Conservation (phyloP, 2,329 filamentous ascomycete species). For the Colletotrichum lini region DNA sequence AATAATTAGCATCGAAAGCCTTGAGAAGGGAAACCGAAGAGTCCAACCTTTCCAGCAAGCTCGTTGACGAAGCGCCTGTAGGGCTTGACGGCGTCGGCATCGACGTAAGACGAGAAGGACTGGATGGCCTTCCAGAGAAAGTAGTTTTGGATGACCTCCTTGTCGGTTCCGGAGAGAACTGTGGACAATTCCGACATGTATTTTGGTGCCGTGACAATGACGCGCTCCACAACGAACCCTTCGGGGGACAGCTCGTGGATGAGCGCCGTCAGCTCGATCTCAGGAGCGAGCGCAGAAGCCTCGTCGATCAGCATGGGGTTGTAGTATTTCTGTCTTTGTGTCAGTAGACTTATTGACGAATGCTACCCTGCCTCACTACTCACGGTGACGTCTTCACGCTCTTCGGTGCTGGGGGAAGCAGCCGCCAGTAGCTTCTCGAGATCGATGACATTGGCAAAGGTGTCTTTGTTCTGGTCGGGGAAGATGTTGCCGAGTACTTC, state of each 20-base stretch:
- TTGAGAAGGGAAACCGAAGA: conserved; percentile 22
- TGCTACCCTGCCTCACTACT: conserved; percentile 29
- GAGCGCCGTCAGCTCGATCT: conserved; percentile 67
- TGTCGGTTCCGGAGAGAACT: conserved; percentile 67
- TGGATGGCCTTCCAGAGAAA: conserved; percentile 76
- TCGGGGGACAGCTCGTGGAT: conserved; percentile 67
- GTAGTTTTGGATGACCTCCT: conserved; percentile 72
- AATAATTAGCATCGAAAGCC: conserved; percentile 2
- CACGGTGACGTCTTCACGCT: conserved; percentile 72
- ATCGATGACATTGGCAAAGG: conserved; percentile 62
- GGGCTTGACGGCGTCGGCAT: conserved; percentile 72
- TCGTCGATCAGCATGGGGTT: conserved; percentile 73
- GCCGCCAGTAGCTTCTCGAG: conserved; percentile 75
- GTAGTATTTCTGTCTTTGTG: conserved; percentile 68
- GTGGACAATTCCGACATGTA: conserved; percentile 72
- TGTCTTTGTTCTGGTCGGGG: conserved; percentile 53
- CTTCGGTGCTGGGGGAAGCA: conserved; percentile 70
- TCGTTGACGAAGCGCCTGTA: conserved; percentile 73
- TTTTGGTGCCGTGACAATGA: conserved; percentile 72
- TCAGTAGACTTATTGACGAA: not conserved
- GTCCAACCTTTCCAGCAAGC: conserved; percentile 66
- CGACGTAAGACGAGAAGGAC: conserved; percentile 65
- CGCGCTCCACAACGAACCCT: conserved; percentile 63
- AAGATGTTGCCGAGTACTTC: conserved; percentile 50
- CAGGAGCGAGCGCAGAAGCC: conserved; percentile 67